phyloP scores from a whole-genome alignment of 331 rosid species.

The Rosa hybrid region DNA sequence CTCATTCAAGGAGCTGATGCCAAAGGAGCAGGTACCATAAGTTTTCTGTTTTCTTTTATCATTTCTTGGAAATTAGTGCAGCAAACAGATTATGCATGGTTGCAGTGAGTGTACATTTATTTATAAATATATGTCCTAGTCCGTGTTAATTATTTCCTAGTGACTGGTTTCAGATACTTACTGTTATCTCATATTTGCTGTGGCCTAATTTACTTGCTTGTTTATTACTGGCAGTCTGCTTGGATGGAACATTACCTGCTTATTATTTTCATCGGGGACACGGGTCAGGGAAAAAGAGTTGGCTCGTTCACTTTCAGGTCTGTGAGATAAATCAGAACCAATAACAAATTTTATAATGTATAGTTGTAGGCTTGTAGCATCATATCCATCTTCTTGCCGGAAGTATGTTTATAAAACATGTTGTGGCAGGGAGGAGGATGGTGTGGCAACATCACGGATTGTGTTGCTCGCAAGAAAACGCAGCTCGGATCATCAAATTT shows the following conservation, averaged over 20 bases:
- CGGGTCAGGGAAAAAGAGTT: slow-evolving; percentile 77
- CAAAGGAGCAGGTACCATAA: slow-evolving; percentile 71
- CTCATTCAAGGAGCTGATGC: slow-evolving; percentile 71
- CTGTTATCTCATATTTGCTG: background rate
- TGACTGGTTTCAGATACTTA: background rate
- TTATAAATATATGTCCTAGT: background rate
- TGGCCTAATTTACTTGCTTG: slow-evolving; percentile 17
- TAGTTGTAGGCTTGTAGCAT: background rate
- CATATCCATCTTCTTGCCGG: background rate
- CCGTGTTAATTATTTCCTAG: background rate
- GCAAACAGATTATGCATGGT: background rate
- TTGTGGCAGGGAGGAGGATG: slow-evolving; percentile 95
- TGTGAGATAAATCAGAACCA: slow-evolving; percentile 18
- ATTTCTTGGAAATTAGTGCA: background rate
- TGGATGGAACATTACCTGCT: slow-evolving; percentile 93
- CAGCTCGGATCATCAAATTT: slow-evolving; percentile 65
- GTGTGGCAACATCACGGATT: slow-evolving; percentile 67
- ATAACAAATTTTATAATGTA: background rate
- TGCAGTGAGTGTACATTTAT: background rate
- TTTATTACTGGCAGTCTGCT: slow-evolving; percentile 57
- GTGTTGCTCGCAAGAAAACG: slow-evolving; percentile 67
- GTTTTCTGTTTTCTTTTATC: background rate
- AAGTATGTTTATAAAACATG: background rate
- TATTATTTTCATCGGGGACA: slow-evolving; percentile 76
- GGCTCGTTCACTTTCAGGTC: slow-evolving; percentile 92